Base-by-base conservation (phyloP, 2,329 filamentous ascomycete genomes). In the Escovopsis sp. region DNA sequence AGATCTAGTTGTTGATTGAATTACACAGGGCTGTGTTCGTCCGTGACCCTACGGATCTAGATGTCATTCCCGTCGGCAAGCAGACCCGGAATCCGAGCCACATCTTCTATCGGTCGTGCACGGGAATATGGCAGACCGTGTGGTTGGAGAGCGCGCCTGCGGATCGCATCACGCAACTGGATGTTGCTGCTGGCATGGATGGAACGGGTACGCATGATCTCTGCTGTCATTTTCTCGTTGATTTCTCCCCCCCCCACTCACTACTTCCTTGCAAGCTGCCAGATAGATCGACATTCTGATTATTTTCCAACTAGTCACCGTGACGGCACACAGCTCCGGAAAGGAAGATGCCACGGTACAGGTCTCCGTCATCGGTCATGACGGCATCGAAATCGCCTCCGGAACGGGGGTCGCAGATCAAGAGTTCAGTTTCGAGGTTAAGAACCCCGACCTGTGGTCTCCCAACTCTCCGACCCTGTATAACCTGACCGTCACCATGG, bases 71-170 rank as follows among this genome's bases (percentile, higher is more conserved):
- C 0, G 68, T 81, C 36, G 80, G 80, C 47, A 82, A 83, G 55
- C 79, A 82, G 55, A 72, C 69, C 0, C 53, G 70, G 1, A 60
- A 58, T 0, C 74, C 72, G 0, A 69, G 65, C 10, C 73, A 77
- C 50, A 85, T 85, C 46, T 85, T 81, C 56, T 85, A 85, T 55
- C 76, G 75, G 0, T 75, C 81, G 0, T 85, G 80, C 54, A 80
- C 76, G 32, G 81, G 81, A 5, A 84, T 85, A 48, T 85, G 81
- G 81, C 80, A 84, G 54, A 70, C 69, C 15, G 80, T 85, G 0
- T 85, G 80, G 80, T 61, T 85, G 2, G 75, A 82, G 54, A 66
- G 72, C n/a, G 76, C 71, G 0, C 74, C 80, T 0, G 47, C 59
- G 0, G 67, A 72, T 40, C 63, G 77, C 49, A 71, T 84, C 43